Base-by-base conservation (phyloP, 2,329 filamentous ascomycete species). In the Xylariaceae sp. region DNA sequence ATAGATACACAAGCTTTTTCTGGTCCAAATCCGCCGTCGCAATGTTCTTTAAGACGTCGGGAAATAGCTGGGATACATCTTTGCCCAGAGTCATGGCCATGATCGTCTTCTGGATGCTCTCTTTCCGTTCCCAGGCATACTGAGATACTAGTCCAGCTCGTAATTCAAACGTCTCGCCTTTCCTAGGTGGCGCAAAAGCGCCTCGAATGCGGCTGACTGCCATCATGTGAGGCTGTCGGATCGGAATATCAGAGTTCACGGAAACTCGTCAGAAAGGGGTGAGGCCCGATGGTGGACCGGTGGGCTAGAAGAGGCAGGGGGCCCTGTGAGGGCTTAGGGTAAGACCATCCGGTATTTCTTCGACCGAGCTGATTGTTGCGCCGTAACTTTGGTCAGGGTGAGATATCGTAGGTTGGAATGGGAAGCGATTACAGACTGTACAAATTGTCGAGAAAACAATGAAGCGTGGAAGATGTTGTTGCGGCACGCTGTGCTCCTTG, bases 21-120 rank as follows among this genome's bases (percentile, higher is more conserved):
- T 99, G 94, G 71, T 99, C 94, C 59, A 99, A 76, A 68, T 99
- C 94, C 43, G 75, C 79, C 1, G 94, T 99, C 54, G 94, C 94
- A 72, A 99, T 99, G 69, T 99, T 99, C 81, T 99, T 99, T 61
- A 99, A 78, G 32, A 99, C 94, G 70, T 99, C 94, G 1, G 94
- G 94, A 71, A 99, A 99, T 60, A 99, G 78, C 53, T 92, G 89
- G 50, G 94, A 99, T 56, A 99, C 94, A 75, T 99, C 94, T 74
- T 99, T 99, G 72, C 94, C 94, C 65, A 99, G 73, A 1, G 94
- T 99, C 94, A 99, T 99, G 70, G 94, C 92, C 92, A 97, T 97
- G 76, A 99, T 99, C 61, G 94, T 99, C 80, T 96, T 97, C 71
- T 99, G 94, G 65, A 99, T 99, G 21, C 94, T 89, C 78, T 99